phyloP scores from a whole-genome alignment of 2,329 filamentous ascomycete genomes.

The Passalora sequoiae region DNA sequence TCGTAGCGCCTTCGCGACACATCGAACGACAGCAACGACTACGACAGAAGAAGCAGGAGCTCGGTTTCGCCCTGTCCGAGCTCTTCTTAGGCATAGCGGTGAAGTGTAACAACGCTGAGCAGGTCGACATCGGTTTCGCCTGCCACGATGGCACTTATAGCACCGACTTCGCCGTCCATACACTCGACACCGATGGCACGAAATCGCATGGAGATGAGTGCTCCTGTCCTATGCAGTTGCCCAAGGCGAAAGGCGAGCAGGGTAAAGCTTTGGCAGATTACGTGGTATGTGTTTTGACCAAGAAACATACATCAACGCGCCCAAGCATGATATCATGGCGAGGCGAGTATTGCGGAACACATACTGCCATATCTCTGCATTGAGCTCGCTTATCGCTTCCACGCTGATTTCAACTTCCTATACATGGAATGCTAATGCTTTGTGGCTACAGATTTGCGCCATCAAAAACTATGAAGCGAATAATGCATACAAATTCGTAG shows the following conservation, averaged over 20 bases:
- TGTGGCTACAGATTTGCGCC: constrained; percentile 53
- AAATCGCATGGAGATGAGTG: constrained; percentile 7
- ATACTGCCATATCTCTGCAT: no score
- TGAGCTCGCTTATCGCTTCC: no score
- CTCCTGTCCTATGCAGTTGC: constrained; percentile 9
- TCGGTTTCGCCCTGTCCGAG: constrained; percentile 19
- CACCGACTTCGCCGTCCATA: constrained; percentile 63
- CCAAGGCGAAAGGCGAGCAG: constrained; percentile 8
- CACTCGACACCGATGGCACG: constrained; percentile 36
- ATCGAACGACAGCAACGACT: constrained; percentile 19
- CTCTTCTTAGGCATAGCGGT: constrained; percentile 61
- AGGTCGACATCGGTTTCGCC: constrained; percentile 58
- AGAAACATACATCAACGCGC: no score
- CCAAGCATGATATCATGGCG: no score
- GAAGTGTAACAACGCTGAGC: constrained; percentile 43
- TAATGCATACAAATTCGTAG: constrained; percentile 69
- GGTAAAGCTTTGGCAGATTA: constrained; percentile 40
- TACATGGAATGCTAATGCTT: no score
- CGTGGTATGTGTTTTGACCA: no score
- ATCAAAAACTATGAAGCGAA: constrained; percentile 57
- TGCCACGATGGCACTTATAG: constrained; percentile 71
- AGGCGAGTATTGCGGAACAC: no score
- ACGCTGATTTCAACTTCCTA: no score
- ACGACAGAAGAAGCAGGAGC: constrained; percentile 14
- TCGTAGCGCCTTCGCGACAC: constrained; percentile 12